phyloP scores from a whole-genome alignment of 345 rosid genomes.

The Citrus mangshanensis region DNA sequence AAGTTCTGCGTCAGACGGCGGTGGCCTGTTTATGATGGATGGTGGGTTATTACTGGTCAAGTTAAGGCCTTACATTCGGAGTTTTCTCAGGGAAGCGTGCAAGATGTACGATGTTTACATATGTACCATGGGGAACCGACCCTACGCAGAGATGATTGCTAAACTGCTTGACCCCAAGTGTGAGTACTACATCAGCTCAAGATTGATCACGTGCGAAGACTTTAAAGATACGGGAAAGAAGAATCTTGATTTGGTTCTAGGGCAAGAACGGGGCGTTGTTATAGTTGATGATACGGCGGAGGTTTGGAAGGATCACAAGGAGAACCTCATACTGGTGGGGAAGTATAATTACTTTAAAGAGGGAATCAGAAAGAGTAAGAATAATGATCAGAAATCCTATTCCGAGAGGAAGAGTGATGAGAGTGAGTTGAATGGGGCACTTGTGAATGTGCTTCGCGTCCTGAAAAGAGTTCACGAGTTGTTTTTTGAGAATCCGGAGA shows the following conservation, averaged over 20 bases:
- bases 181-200: neutral
- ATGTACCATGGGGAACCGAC: constrained; percentile 18
- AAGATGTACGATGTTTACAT: constrained; percentile 21
- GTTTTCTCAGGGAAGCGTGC: constrained; percentile 17
- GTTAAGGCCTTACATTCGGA: constrained; percentile 21
- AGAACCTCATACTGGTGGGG: constrained; percentile 7
- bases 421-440: constrained; percentile 8
- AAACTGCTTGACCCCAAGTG: constrained; percentile 12
- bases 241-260: constrained; percentile 13
- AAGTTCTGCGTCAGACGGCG: neutral
- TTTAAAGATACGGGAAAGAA: neutral
- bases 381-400: neutral
- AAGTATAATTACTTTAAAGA: neutral
- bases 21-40: neutral
- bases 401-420: constrained; percentile 7
- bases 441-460: neutral
- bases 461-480: neutral
- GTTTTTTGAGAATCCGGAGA: neutral
- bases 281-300: constrained; percentile 16
- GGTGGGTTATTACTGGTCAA: neutral
- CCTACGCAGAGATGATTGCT: neutral
- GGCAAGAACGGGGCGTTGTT: neutral
- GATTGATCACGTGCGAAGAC: constrained; percentile 9
- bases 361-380: neutral
- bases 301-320: constrained; percentile 4